Conservation (phyloP, 163 green algal genomes). For the Chloromonas sp. region DNA sequence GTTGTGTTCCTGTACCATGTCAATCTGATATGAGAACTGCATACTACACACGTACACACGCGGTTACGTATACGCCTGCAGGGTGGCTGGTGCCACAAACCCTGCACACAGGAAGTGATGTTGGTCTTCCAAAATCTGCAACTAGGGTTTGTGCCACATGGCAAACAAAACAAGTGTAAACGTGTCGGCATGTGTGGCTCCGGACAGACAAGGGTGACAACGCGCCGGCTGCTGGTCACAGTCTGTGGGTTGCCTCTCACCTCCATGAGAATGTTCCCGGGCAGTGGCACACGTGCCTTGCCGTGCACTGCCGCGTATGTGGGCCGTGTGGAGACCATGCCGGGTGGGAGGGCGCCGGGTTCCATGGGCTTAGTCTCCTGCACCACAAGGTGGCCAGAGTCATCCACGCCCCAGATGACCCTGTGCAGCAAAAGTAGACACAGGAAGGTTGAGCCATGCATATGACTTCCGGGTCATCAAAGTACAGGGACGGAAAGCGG, state of each 20-base stretch:
- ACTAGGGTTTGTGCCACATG: neutral
- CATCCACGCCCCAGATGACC: slow-evolving; percentile 8
- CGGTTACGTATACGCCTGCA: too few species aligned
- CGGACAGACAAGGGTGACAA: neutral
- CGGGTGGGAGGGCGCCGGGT: too few species aligned
- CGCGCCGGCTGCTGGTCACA: neutral
- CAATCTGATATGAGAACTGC: too few species aligned
- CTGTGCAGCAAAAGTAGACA: neutral
- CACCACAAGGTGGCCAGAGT: neutral
- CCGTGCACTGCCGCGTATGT: neutral
- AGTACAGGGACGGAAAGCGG: too few species aligned
- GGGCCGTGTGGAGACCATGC: neutral
- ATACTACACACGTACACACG: too few species aligned
- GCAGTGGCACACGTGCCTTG: slow-evolving; percentile 8
- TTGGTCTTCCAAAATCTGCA: neutral
- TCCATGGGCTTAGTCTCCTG: neutral
- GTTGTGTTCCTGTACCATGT: too few species aligned
- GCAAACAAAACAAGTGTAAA: neutral
- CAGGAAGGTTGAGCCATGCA: neutral
- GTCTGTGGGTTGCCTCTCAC: neutral
- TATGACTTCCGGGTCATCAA: too few species aligned
- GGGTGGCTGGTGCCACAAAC: too few species aligned
- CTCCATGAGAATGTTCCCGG: slow-evolving; percentile 5
- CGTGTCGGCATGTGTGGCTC: neutral
- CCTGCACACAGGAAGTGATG: neutral